These are phyloP conservation scores for Alectoria sarmentosa DNA, from an alignment of 495 filamentous ascomycete species.

Conservation along the genomic window DNA sequence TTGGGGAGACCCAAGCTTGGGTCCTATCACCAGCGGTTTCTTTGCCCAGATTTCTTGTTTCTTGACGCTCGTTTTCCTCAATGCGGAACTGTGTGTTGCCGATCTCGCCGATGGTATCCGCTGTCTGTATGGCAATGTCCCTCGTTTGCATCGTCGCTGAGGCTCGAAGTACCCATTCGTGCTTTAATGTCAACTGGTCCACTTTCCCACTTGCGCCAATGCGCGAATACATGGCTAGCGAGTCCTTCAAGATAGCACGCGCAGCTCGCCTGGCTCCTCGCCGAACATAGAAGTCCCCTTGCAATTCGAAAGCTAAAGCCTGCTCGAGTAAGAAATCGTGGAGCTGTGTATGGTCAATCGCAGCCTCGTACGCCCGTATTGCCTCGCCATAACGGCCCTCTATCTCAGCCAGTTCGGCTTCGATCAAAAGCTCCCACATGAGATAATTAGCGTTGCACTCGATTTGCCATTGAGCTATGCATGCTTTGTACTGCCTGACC, in stretches of 20 bases:
- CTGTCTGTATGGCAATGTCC: constrained; percentile 72
- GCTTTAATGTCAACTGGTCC: constrained; percentile 26
- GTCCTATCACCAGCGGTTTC: constrained; percentile 57
- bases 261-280: constrained; percentile 66
- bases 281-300: constrained; percentile 64
- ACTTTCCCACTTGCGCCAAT: constrained; percentile 69
- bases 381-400: constrained; percentile 52
- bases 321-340: constrained; percentile 75
- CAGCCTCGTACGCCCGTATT: constrained; percentile 63
- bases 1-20: constrained; percentile 49
- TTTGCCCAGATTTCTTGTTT: constrained; percentile 36
- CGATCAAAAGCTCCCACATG: constrained; percentile 66
- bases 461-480: constrained; percentile 60
- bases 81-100: constrained; percentile 41
- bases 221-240: constrained; percentile 64
- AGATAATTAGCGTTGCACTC: constrained; percentile 74
- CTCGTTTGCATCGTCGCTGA: constrained; percentile 52
- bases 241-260: constrained; percentile 61
- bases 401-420: constrained; percentile 65
- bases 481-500: constrained; percentile 49
- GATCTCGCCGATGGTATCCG: constrained; percentile 40
- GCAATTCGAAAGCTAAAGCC: constrained; percentile 68
- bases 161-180: constrained; percentile 56
- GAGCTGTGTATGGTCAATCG: constrained; percentile 72
- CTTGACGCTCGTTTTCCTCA: constrained; percentile 48